Percentiles rank a stretch among this genome's conserved stretches.
These are phyloP conservation scores for Metarhizium sp. DNA, from an alignment of 2,329 filamentous ascomycete species.

Conservation along the genomic window DNA sequence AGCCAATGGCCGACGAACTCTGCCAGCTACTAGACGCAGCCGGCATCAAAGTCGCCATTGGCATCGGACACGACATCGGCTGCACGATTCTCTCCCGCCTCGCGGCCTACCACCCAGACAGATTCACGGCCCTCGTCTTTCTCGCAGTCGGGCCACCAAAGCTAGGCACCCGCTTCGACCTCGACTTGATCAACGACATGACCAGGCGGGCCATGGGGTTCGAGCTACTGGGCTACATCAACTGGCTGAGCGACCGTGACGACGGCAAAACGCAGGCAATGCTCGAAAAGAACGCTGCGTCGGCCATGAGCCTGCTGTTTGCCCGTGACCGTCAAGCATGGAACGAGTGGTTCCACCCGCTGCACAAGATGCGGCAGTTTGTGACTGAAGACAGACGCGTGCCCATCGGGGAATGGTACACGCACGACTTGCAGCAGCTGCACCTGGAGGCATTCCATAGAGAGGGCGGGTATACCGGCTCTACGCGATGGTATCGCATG, in stretches of 20 bases:
- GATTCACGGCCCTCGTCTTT: conserved; percentile 15
- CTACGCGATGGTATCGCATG: conserved; percentile 21
- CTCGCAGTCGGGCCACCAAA: conserved; percentile 20
- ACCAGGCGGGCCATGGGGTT: conserved; percentile 19
- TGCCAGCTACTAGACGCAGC: conserved; percentile 22
- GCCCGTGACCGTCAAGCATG: conserved; percentile 14
- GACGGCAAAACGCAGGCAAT: conserved; percentile 6
- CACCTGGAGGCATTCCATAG: conserved; percentile 15
- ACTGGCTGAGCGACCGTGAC: conserved; percentile 13
- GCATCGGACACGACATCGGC: conserved; percentile 29
- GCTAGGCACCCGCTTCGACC: conserved; percentile 18
- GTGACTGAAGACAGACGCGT: conserved; percentile 6
- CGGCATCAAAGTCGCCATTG: conserved; percentile 29
- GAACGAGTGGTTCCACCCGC: conserved; percentile 18
- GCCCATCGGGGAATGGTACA: conserved; percentile 17
- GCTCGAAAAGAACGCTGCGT: conserved; percentile 15
- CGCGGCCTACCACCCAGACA: conserved; percentile 15
- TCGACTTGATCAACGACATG: conserved; percentile 21
- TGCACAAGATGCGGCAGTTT: conserved; percentile 18
- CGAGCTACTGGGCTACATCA: conserved; percentile 23
- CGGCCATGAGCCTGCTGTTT: conserved; percentile 20
- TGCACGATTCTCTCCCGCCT: conserved; percentile 21
- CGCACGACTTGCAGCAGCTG: conserved; percentile 9
- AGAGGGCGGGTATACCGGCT: conserved; percentile 19
- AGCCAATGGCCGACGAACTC: conserved; percentile 22